These are phyloP conservation scores for Lathyrus sativus DNA, from an alignment of 306 rosid genomes.

Conservation along the genomic window DNA sequence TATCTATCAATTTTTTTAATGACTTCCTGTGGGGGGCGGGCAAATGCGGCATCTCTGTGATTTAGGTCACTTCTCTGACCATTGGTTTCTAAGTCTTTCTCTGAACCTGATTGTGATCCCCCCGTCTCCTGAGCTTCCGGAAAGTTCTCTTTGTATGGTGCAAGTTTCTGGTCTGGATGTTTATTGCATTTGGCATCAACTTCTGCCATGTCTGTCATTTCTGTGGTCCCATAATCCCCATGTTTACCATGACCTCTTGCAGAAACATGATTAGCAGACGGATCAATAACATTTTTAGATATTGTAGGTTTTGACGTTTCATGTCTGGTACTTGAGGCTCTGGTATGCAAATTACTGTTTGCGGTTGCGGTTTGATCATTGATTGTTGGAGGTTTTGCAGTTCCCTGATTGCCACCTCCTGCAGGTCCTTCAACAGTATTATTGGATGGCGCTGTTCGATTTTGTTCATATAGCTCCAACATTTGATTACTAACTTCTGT, in stretches of 20 bases:
- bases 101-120: slow-evolving; percentile 50
- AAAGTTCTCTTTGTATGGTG: slow-evolving; percentile 47
- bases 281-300: slow-evolving; percentile 56
- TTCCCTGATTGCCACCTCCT: slow-evolving; percentile 53
- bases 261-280: slow-evolving; percentile 55
- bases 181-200: slow-evolving; percentile 58
- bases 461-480: slow-evolving; percentile 93
- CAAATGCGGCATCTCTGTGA: slow-evolving; percentile 49
- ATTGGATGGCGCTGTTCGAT: slow-evolving; percentile 62
- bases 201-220: slow-evolving; percentile 56
- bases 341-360: slow-evolving; percentile 55
- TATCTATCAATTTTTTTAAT: slow-evolving; percentile 76
- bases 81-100: slow-evolving; percentile 56
- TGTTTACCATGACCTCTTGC: slow-evolving; percentile 44
- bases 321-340: slow-evolving; percentile 49
- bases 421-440: slow-evolving; percentile 67
- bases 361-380: slow-evolving; percentile 62
- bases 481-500: slow-evolving; percentile 98
- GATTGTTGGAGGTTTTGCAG: slow-evolving; percentile 50
- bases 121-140: slow-evolving; percentile 48
- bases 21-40: slow-evolving; percentile 70
- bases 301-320: slow-evolving; percentile 57
- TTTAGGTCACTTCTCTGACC: slow-evolving; percentile 58
- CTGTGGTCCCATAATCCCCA: slow-evolving; percentile 49
- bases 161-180: slow-evolving; percentile 39